phyloP scores from a whole-genome alignment of 2,329 filamentous ascomycete species.

The Chaetomium globosum region DNA sequence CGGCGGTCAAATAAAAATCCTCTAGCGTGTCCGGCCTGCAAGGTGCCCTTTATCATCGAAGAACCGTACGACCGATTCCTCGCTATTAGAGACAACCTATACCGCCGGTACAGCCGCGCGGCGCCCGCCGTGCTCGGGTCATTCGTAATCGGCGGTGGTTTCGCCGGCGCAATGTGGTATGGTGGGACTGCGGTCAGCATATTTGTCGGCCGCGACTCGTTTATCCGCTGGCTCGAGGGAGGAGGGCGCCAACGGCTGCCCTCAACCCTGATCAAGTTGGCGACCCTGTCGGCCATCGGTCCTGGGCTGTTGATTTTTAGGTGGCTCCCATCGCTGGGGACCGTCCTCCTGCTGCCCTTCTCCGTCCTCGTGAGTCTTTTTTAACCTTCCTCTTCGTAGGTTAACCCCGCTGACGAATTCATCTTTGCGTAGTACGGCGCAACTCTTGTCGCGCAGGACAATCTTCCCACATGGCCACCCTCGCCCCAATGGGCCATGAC shows the following conservation, averaged over 20 bases:
- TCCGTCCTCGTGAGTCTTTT: slow-evolving; percentile 46
- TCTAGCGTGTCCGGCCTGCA: slow-evolving; percentile 87
- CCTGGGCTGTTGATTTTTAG: slow-evolving; percentile 51
- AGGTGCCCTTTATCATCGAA: slow-evolving; percentile 73
- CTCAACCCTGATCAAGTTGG: slow-evolving; percentile 34
- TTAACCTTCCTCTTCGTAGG: background rate
- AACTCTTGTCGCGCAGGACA: slow-evolving; percentile 49
- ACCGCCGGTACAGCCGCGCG: slow-evolving; percentile 56
- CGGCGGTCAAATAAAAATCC: slow-evolving; percentile 56
- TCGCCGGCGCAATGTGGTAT: slow-evolving; percentile 58
- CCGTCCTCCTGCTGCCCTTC: slow-evolving; percentile 48
- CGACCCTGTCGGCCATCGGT: slow-evolving; percentile 49
- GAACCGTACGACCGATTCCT: slow-evolving; percentile 75
- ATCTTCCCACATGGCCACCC: slow-evolving; percentile 57
- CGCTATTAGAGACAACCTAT: slow-evolving; percentile 62
- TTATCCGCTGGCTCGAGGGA: slow-evolving; percentile 47
- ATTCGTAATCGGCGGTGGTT: slow-evolving; percentile 55
- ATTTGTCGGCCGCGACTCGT: slow-evolving; percentile 55
- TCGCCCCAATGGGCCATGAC: slow-evolving; percentile 55
- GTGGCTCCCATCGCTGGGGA: slow-evolving; percentile 49
- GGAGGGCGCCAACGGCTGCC: slow-evolving; percentile 20
- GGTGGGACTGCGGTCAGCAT: slow-evolving; percentile 54
- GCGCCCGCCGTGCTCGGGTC: slow-evolving; percentile 67
- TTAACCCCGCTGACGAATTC: slow-evolving; percentile 6
- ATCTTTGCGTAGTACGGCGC: slow-evolving; percentile 50